Evolutionary conservation across 306 rosid species (phyloP).

Genomic region (Cucumis hystrix): DNA sequence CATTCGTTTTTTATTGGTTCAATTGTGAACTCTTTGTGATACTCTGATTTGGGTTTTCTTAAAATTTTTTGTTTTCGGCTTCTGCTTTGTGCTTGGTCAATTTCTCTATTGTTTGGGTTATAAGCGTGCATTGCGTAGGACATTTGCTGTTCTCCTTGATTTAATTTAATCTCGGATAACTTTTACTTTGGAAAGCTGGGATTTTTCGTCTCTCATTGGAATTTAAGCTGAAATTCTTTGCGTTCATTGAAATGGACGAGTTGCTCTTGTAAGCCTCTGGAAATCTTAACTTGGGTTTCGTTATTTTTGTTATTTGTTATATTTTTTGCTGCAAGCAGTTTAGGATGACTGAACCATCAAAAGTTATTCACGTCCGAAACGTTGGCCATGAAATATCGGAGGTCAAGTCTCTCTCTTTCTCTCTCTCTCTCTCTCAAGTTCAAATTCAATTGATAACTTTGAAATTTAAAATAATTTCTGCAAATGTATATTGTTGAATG

Average conservation of each 20-base stretch:
- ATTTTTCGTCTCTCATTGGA: not conserved
- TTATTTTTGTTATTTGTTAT: conserved; percentile 9
- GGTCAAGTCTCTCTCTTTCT: conserved; percentile 24
- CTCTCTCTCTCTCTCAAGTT: not conserved
- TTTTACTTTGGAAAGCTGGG: not conserved
- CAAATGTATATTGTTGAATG: not conserved
- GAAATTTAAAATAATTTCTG: not conserved
- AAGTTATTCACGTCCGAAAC: conserved; percentile 93
- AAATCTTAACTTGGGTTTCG: not conserved
- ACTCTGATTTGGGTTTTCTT: not conserved
- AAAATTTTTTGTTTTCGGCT: not conserved
- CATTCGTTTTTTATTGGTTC: not conserved
- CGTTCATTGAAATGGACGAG: not conserved
- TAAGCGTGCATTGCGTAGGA: not conserved
- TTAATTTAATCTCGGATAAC: not conserved
- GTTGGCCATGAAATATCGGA: conserved; percentile 94
- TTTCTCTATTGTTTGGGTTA: not conserved
- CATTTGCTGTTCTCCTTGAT: not conserved
- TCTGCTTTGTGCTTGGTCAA: not conserved
- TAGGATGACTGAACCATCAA: conserved; percentile 85
- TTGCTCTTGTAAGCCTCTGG: not conserved
- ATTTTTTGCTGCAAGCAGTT: conserved; percentile 25
- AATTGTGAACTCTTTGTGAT: not conserved
- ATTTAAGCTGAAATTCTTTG: not conserved
- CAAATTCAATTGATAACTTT: not conserved